Percentiles rank a stretch among this genome's conserved stretches.
These are phyloP conservation scores for Diphasiastrum complanatum DNA, from an alignment of 83 land plant species.

Conservation along the genomic window DNA sequence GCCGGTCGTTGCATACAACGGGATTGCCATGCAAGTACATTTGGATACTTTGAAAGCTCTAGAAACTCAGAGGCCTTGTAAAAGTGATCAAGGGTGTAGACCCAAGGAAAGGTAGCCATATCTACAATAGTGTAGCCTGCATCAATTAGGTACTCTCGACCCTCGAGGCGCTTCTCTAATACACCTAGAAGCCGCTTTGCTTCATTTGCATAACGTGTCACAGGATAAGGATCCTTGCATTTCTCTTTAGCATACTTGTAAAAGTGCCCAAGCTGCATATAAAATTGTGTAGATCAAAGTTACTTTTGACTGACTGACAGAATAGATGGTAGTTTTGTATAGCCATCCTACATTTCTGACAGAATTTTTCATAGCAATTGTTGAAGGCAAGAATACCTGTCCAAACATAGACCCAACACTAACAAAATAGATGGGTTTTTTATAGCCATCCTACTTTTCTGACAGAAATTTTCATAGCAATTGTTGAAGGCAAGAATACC, in stretches of 20 bases:
- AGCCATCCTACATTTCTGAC: no score
- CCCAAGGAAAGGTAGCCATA: conserved; percentile 32
- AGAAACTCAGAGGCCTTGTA: conserved; percentile 8
- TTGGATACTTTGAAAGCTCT: conserved; percentile 10
- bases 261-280: conserved; percentile 26
- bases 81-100: not conserved
- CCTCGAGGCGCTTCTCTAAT: conserved; percentile 24
- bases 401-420: no score
- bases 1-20: conserved; percentile 17
- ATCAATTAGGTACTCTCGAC: conserved; percentile 25
- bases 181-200: conserved; percentile 24
- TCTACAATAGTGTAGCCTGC: conserved; percentile 27
- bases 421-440: not conserved
- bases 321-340: no score
- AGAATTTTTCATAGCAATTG: no score
- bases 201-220: conserved; percentile 26
- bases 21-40: conserved; percentile 9
- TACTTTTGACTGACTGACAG: not conserved
- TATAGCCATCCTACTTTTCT: not conserved
- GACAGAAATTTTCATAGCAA: not conserved
- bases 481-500: conserved; percentile 7
- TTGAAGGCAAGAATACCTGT: no score
- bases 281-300: not conserved
- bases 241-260: conserved; percentile 30
- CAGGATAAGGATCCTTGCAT: conserved; percentile 24